Base-by-base conservation (phyloP, 768 basidiomycete genomes). In the Xerocomellus dryophilus region DNA sequence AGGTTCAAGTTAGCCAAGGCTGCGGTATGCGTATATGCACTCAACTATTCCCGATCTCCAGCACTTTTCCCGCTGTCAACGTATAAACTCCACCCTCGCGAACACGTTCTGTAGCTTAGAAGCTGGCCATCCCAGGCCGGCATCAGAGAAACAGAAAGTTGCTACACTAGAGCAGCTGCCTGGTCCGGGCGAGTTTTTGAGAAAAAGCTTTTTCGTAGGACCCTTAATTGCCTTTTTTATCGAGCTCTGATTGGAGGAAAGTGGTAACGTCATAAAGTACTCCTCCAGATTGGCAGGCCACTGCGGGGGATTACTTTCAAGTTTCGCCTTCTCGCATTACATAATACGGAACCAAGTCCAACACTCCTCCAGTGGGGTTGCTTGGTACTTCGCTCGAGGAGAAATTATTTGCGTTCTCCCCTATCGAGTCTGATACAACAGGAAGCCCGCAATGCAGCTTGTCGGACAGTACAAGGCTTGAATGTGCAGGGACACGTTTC, bases 31-130 rank as follows among this genome's bases (percentile, higher is more conserved):
- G 42, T 69, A 67, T 67, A 66, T 71, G 69, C 63, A 56, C 56
- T 46, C 56, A 15, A 35, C 53, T 57, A 41, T 53, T 54, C 36
- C 35, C 23, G 41, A 62, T 54, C 51, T 56, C 31, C 51, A 21
- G 51, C 47, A 44, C 41, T 50, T 59, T 56, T 34, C 39, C 54
- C 32, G 32, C 56, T 58, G 43, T 45, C 40, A 47, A 59, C 44
- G 18, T 55, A 27, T 47, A 62, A 59, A 53, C 54, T 29, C 61
- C 65, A n/a, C 50, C 48, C 75, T 86, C 14, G 71, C 73, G 23
- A 63, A 71, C 36, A 82, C 83, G 5, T 77, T 88, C 47, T 72
- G 71, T 43, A 73, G 73, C 23, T 71, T 86, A 35, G 65, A 66
- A 56, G 35, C 64, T 7, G 57, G 53, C 7, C 72, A 76, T 56